Percentiles rank a stretch among this genome's conserved stretches.
Evolutionary conservation across 257 asterid species (phyloP).

Genomic region (Solanum neorickii): DNA sequence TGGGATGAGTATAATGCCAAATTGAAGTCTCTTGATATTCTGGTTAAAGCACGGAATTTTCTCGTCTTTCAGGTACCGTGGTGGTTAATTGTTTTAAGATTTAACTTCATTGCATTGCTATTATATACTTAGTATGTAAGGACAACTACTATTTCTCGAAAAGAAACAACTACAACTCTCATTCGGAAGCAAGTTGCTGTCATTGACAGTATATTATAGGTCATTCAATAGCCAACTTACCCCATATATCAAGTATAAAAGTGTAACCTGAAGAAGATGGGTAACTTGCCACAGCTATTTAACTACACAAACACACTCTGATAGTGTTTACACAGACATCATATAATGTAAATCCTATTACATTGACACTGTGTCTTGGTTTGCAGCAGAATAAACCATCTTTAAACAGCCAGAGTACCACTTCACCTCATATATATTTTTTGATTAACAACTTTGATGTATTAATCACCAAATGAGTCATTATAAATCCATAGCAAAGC

Average conservation of each 20-base stretch:
- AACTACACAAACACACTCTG: not conserved
- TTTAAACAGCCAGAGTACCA: not conserved
- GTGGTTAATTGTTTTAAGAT: not conserved
- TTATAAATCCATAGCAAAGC: not conserved
- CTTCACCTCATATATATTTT: not conserved
- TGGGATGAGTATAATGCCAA: constrained; percentile 72
- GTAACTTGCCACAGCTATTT: not conserved
- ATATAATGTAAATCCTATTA: not conserved
- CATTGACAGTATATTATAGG: not conserved
- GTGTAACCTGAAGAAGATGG: not conserved
- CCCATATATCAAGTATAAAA: not conserved
- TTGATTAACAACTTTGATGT: not conserved
- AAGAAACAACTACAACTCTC: not conserved
- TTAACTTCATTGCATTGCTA: not conserved
- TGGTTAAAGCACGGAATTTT: constrained; percentile 91
- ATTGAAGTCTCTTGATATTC: constrained; percentile 76
- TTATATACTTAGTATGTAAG: not conserved
- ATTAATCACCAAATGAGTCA: not conserved
- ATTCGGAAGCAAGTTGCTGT: not conserved
- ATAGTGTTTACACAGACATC: not conserved
- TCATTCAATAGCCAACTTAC: not conserved
- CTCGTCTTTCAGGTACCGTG: constrained; percentile 82
- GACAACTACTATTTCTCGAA: not conserved
- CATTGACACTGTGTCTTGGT: not conserved
- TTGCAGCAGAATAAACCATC: not conserved